Base-by-base conservation (phyloP, 83 land plant genomes). In the Picea abies region DNA sequence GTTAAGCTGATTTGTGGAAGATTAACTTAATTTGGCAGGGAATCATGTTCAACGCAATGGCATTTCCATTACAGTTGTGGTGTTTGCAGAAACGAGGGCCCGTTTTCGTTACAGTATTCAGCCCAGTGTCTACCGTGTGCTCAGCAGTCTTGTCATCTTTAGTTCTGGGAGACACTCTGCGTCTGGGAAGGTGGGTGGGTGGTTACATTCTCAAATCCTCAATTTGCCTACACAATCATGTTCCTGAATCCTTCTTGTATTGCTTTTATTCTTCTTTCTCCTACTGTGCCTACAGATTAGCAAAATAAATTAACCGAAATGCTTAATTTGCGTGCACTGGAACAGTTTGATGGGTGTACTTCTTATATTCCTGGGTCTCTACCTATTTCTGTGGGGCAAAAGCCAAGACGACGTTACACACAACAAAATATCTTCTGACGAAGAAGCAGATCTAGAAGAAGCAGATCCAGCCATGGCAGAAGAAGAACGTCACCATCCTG, bases 381-480 rank as follows among this genome's bases (percentile, higher is more conserved):
- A 92, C 68, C 68, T 84, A 3, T 90, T 92, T 78, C 84, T 92
- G 1, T 92, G 94, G 94, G 94, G 92, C 23, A 92, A 92, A 87
- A 86, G 82, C 64, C 86, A 90, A 26, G 94, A 92, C 37, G 20
- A 70, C n/a, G 19, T 16, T 5, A 70, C 47, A 17, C 47, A 70
- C n/a, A 44, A 17, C 41, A 8, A 14, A 5, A 5, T 16, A 25
- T 70, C 47, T 39, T 39, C 75, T 4, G 47, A 70, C 5, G 75
- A 70, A 32, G 75, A 70, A 37, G 75, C 35, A 35, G 22, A 32
- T 35, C 8, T 20, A 39, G 37, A 32, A 32, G 35, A 32, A 32
- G 35, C 35, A 32, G 35, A 32, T 32, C 35, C 1, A 32, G 35
- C 16, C n/a, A 70, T 11, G 2, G 19, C 41, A 26, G 19, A 26